Percentiles rank a stretch among this genome's conserved stretches.
Evolutionary conservation across 2,329 filamentous ascomycete species (phyloP).

Genomic region (Xylaria sp.): DNA sequence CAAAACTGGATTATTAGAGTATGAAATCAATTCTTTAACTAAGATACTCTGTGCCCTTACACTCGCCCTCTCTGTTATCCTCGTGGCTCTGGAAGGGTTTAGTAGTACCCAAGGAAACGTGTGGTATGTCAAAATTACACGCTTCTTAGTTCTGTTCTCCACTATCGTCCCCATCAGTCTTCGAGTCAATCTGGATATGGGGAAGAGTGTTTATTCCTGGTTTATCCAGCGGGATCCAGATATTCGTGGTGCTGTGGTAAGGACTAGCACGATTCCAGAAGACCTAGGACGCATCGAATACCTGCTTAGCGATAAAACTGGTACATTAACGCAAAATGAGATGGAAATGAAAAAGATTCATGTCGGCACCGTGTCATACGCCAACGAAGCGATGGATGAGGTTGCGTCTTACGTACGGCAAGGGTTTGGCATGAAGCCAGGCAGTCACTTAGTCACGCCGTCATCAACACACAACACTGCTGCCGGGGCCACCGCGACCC

Average conservation of each 20-base stretch:
- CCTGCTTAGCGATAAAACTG: conserved; percentile 95
- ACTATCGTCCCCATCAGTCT: conserved; percentile 98
- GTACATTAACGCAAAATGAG: conserved; percentile 97
- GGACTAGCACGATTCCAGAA: conserved; percentile 97
- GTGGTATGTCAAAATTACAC: conserved; percentile 98
- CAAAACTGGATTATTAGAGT: conserved; percentile 92
- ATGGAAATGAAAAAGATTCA: conserved; percentile 99
- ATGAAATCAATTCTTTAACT: conserved; percentile 96
- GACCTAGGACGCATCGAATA: conserved; percentile 97
- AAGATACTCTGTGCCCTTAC: conserved; percentile 96
- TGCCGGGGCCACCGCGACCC: conserved; percentile 72
- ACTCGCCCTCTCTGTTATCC: conserved; percentile 82
- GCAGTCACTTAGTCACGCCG: conserved; percentile 75
- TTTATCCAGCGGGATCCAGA: conserved; percentile 93
- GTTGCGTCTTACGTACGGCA: conserved; percentile 87
- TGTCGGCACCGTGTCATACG: conserved; percentile 96
- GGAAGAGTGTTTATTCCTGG: conserved; percentile 94
- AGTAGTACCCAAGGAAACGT: conserved; percentile 70
- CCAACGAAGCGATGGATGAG: conserved; percentile 99
- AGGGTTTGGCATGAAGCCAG: conserved; percentile 70
- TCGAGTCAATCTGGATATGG: conserved; percentile 95
- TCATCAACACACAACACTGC: conserved; percentile 76
- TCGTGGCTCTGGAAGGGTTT: conserved; percentile 90
- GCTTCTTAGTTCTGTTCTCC: conserved; percentile 98
- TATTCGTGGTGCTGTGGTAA: conserved; percentile 91